Percentiles rank a stretch among this genome's conserved stretches.
phyloP scores from a whole-genome alignment of 1,139 yeast species.

The Debaryomycetaceae sp. region DNA sequence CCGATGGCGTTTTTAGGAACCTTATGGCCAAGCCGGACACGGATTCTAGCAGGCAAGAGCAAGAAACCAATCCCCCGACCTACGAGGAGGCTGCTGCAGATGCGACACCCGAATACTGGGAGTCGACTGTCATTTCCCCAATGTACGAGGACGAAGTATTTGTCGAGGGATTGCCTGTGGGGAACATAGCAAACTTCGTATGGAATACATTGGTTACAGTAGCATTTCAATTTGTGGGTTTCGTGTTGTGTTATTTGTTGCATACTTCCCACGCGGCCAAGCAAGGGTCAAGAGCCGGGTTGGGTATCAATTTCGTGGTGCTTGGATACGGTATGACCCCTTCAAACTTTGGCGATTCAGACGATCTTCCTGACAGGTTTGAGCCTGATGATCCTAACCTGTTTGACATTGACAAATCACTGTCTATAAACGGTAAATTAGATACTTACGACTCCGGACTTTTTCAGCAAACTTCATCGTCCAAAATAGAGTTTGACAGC shows the following conservation, averaged over 20 bases:
- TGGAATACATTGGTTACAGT: constrained; percentile 90
- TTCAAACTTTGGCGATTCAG: constrained; percentile 44
- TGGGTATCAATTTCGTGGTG: constrained; percentile 80
- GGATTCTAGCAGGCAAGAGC: constrained; percentile 37
- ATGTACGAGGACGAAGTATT: constrained; percentile 85
- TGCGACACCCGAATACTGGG: constrained; percentile 97
- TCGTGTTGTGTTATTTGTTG: constrained; percentile 79
- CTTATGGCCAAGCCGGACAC: constrained; percentile 80
- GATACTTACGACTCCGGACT: constrained; percentile 48
- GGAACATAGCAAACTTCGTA: constrained; percentile 76
- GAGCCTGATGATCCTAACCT: constrained; percentile 57
- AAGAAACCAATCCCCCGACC: constrained; percentile 71
- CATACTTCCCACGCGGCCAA: constrained; percentile 98
- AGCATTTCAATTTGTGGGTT: constrained; percentile 92
- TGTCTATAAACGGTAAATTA: constrained; percentile 34
- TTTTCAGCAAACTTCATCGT: constrained; percentile 16
- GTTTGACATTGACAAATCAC: constrained; percentile 43
- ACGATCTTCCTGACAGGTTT: constrained; percentile 36
- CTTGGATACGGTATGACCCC: constrained; percentile 77
- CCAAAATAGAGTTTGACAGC: constrained; percentile 10
- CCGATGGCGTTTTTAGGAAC: constrained; percentile 93
- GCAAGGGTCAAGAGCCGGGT: constrained; percentile 91
- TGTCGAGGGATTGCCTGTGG: constrained; percentile 97
- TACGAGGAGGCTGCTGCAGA: constrained; percentile 96
- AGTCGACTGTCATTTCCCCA: constrained; percentile 78